A percentile compares a stretch with the other conserved stretches of the same genome.
Evolutionary conservation across 805 yeast genomes (phyloP).

Genomic region (Kodamaea hsintzibuensis): DNA sequence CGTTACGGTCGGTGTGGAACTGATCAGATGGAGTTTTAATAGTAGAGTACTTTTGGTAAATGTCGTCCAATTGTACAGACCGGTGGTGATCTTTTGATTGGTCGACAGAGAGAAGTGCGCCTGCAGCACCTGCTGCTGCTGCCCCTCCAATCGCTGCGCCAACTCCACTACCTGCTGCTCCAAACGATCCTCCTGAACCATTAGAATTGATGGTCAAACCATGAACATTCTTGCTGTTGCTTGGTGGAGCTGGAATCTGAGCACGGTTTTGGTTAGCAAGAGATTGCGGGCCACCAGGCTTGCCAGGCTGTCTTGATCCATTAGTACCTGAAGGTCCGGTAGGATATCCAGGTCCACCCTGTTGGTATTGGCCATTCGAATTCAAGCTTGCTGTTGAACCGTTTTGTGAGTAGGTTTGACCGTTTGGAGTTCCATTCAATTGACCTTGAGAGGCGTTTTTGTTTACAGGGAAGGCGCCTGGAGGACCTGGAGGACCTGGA

Average conservation of each 20-base stretch:
- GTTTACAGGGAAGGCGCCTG: not conserved
- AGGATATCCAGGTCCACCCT: not conserved
- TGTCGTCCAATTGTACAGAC: constrained; percentile 43
- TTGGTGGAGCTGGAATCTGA: not conserved
- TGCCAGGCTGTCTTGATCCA: not conserved
- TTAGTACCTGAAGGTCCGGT: not conserved
- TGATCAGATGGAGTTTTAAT: constrained; percentile 43
- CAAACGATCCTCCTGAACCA: constrained; percentile 1
- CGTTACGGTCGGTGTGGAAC: constrained; percentile 35
- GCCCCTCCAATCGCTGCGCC: not conserved
- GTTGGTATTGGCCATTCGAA: not conserved
- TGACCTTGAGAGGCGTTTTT: not conserved
- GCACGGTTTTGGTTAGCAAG: not conserved
- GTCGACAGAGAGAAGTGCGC: not conserved
- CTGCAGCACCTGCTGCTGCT: not conserved
- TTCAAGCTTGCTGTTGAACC: not conserved
- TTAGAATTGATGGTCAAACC: constrained; percentile 15
- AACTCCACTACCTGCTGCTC: not conserved
- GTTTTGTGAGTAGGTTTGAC: not conserved
- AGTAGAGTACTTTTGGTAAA: constrained; percentile 43
- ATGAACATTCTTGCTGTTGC: constrained; percentile 15
- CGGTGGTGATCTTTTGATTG: constrained; percentile 22
- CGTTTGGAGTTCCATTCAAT: not conserved
- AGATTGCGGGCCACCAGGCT: not conserved
- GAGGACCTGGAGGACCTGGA: not conserved